A percentile compares a stretch with the other conserved stretches of the same genome.
Evolutionary conservation across 2,329 filamentous ascomycete genomes (phyloP).

Genomic region (Epichloe sibirici): DNA sequence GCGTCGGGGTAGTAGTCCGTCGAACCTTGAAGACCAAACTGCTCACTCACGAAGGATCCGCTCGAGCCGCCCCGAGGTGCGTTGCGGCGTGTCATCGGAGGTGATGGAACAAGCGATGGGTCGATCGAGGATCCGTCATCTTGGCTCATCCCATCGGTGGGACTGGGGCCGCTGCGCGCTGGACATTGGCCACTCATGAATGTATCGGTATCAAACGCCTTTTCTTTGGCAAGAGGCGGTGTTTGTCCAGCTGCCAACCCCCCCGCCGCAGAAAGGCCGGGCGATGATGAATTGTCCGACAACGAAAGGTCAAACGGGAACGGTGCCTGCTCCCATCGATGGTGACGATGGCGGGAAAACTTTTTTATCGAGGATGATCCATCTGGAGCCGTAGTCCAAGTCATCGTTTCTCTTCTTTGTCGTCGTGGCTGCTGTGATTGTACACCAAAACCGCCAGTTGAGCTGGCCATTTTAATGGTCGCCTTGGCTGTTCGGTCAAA

Average conservation of each 20-base stretch:
- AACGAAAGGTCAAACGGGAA: constrained; percentile 25
- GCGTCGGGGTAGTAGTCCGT: constrained; percentile 35
- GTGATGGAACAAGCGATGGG: constrained; percentile 33
- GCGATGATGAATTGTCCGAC: constrained; percentile 29
- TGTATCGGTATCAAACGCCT: constrained; percentile 22
- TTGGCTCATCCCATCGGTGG: constrained; percentile 17
- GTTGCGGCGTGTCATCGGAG: constrained; percentile 24
- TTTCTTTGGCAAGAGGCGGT: constrained; percentile 26
- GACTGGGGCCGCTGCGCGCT: constrained; percentile 19
- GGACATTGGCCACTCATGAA: constrained; percentile 18
- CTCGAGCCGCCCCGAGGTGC: constrained; percentile 18
- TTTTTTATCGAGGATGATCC: constrained; percentile 10
- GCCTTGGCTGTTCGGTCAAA: constrained; percentile 93
- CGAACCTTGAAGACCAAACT: constrained; percentile 21
- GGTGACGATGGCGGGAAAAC: constrained; percentile 15
- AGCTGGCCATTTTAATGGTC: constrained; percentile 88
- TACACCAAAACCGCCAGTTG: constrained; percentile 66
- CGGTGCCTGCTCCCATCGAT: constrained; percentile 18
- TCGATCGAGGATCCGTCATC: constrained; percentile 23
- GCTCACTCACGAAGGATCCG: constrained; percentile 20
- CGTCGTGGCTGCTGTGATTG: constrained; percentile 17
- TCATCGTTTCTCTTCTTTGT: constrained; percentile 16
- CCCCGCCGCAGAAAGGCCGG: constrained; percentile 24
- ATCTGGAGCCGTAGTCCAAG: constrained; percentile 19
- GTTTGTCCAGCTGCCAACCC: constrained; percentile 18